Conservation (phyloP, 306 rosid genomes). For the Cucumis melo region DNA sequence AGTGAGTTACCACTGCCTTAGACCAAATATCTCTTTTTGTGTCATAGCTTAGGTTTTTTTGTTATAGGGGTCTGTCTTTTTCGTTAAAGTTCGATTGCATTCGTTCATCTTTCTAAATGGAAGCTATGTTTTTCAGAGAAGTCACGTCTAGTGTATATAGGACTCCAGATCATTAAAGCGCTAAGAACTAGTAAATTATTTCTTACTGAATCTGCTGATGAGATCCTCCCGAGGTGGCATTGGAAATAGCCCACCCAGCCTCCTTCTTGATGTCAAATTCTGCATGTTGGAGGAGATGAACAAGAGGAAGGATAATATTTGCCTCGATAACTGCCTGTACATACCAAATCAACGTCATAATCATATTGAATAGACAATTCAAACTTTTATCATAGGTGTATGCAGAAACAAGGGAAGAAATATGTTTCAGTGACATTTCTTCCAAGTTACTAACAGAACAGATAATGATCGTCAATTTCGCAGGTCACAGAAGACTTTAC, state of each 20-base stretch:
- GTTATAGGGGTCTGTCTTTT: neutral
- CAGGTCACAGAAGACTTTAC: neutral
- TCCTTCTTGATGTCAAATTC: slow-evolving; percentile 68
- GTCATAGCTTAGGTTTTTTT: neutral
- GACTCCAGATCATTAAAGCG: neutral
- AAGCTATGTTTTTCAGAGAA: neutral
- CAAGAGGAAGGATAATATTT: slow-evolving; percentile 35
- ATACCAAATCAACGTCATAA: neutral
- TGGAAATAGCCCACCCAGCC: slow-evolving; percentile 69
- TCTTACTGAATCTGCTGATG: slow-evolving; percentile 58
- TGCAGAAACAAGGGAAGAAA: neutral
- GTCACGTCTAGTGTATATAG: neutral
- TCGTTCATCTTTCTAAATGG: neutral
- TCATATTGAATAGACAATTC: neutral
- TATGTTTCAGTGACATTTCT: neutral
- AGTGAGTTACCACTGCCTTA: neutral
- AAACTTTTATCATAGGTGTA: neutral
- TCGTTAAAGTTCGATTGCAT: neutral
- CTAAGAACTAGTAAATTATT: neutral
- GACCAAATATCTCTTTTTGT: neutral
- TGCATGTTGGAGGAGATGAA: slow-evolving; percentile 43
- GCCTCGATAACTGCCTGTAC: slow-evolving; percentile 57
- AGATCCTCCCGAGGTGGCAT: slow-evolving; percentile 64
- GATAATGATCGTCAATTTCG: neutral
- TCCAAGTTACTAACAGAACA: neutral